Evolutionary conservation across 108 stramenopile species (phyloP).

Genomic region (Nitzschia palea): DNA sequence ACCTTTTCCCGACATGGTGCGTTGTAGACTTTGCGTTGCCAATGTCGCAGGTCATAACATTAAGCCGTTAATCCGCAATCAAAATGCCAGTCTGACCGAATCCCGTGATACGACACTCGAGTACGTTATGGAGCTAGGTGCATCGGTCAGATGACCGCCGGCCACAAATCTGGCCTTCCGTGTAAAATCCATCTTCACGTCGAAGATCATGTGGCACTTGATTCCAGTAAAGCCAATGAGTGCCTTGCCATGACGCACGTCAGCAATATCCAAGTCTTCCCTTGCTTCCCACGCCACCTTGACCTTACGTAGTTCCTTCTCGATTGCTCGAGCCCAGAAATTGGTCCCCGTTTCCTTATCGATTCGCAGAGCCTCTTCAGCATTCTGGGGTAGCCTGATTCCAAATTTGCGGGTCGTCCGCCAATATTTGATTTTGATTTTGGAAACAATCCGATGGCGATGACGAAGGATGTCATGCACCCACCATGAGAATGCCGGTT

Average conservation of each 20-base stretch:
- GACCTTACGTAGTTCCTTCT: slow-evolving; percentile 46
- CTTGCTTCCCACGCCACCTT: slow-evolving; percentile 32
- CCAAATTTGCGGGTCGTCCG: slow-evolving; percentile 46
- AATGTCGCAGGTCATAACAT: too few species aligned
- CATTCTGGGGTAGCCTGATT: slow-evolving; percentile 37
- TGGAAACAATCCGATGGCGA: slow-evolving; percentile 17
- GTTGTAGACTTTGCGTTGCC: too few species aligned
- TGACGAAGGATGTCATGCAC: slow-evolving; percentile 16
- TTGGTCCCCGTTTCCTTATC: slow-evolving; percentile 44
- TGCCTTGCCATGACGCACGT: too few species aligned
- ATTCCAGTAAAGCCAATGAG: slow-evolving; percentile 25
- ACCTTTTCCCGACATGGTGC: too few species aligned
- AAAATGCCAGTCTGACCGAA: slow-evolving; percentile 32
- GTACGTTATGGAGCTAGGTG: background rate
- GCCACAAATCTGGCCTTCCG: slow-evolving; percentile 37
- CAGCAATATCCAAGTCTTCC: too few species aligned
- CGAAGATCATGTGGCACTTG: slow-evolving; percentile 38
- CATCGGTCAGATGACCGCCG: too few species aligned
- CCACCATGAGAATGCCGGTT: slow-evolving; percentile 58
- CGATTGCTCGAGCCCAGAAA: slow-evolving; percentile 40
- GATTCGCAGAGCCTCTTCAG: slow-evolving; percentile 40
- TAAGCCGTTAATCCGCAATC: too few species aligned
- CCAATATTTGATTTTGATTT: slow-evolving; percentile 5
- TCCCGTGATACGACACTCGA: slow-evolving; percentile 40
- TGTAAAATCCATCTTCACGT: slow-evolving; percentile 32